Percentiles rank a stretch among this genome's conserved stretches.
Conservation (phyloP, 257 asterid genomes). For the Solanum sejunctum region DNA sequence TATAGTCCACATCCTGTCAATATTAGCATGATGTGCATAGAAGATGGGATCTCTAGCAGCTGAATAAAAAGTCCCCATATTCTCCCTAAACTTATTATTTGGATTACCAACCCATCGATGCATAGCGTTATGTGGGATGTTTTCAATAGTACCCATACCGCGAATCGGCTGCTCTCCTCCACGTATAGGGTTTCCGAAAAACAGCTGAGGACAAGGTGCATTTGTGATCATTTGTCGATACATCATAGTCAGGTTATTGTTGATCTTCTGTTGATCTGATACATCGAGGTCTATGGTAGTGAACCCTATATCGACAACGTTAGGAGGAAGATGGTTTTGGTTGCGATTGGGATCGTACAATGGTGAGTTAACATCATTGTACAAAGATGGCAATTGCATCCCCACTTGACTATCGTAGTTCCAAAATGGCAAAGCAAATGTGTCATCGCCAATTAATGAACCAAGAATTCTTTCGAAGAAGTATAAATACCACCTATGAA, state of each 20-base stretch:
- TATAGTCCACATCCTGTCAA: constrained; percentile 57
- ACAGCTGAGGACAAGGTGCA: constrained; percentile 15
- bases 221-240: constrained; percentile 31
- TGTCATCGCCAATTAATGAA: constrained; percentile 17
- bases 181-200: constrained; percentile 26
- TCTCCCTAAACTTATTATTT: constrained; percentile 10
- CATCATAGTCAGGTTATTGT: constrained; percentile 19
- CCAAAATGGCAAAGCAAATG: constrained; percentile 25
- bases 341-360: constrained; percentile 28
- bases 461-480: constrained; percentile 34
- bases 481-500: constrained; percentile 36
- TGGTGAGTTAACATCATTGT: constrained; percentile 10
- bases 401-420: constrained; percentile 28
- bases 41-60: constrained; percentile 47
- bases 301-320: constrained; percentile 21
- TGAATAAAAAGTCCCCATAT: constrained; percentile 60
- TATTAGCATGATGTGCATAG: constrained; percentile 52
- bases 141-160: constrained; percentile 36
- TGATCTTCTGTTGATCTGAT: constrained; percentile 7
- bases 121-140: constrained; percentile 26
- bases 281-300: neutral
- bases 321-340: constrained; percentile 9
- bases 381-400: constrained; percentile 28
- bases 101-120: constrained; percentile 41
- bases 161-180: constrained; percentile 20